These are phyloP conservation scores for Phytopythium montanum DNA, from an alignment of 352 stramenopile species.

Conservation along the genomic window DNA sequence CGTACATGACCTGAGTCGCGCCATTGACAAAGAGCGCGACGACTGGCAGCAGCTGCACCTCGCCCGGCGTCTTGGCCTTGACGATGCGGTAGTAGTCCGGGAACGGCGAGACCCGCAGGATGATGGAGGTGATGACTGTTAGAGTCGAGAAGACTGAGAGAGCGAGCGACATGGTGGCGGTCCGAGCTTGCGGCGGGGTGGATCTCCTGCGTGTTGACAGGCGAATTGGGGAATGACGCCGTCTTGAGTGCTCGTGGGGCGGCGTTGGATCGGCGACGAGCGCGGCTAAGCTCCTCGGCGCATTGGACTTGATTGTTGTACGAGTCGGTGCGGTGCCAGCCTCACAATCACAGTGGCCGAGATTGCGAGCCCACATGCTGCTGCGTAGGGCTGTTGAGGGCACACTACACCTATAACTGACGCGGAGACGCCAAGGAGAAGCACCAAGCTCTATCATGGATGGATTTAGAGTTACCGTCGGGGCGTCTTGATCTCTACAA, in stretches of 20 bases:
- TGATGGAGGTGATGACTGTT: constrained; percentile 22
- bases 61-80: constrained; percentile 11
- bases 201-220: not conserved
- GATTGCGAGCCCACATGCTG: not conserved
- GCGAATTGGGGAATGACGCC: not conserved
- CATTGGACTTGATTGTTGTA: no score
- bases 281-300: not conserved
- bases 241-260: no score
- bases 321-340: no score
- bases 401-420: no score
- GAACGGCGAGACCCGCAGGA: constrained; percentile 21
- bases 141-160: constrained; percentile 17
- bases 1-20: constrained; percentile 12
- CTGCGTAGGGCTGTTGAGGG: not conserved
- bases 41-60: constrained; percentile 9
- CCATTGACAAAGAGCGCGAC: constrained; percentile 9
- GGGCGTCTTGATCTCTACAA: no score
- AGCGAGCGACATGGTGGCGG: not conserved
- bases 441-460: no score
- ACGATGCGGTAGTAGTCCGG: constrained; percentile 19
- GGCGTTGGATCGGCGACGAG: not conserved
- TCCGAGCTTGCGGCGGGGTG: no score
- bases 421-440: no score
- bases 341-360: not conserved
- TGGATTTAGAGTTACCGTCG: no score